phyloP scores from a whole-genome alignment of 2,329 filamentous ascomycete species.

The Fusarium sp. region DNA sequence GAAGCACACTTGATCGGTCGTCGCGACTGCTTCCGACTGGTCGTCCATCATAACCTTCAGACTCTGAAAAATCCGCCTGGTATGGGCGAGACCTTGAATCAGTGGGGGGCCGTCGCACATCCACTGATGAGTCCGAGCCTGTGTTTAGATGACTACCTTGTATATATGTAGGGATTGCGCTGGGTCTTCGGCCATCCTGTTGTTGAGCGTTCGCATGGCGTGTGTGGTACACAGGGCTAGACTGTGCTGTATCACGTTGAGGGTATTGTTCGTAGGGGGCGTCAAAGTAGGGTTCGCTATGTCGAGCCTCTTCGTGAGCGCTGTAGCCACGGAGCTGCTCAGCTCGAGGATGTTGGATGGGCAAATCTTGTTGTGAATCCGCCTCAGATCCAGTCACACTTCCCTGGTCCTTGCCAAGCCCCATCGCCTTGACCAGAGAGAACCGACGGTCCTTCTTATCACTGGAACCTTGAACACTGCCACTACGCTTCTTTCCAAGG shows the following conservation, averaged over 20 bases:
- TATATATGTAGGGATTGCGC: slow-evolving; percentile 58
- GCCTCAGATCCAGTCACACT: slow-evolving; percentile 56
- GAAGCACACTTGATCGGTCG: slow-evolving; percentile 68
- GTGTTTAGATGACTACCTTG: slow-evolving; percentile 59
- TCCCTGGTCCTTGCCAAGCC: slow-evolving; percentile 64
- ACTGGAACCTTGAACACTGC: slow-evolving; percentile 67
- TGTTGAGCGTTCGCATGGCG: slow-evolving; percentile 54
- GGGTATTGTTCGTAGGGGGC: slow-evolving; percentile 50
- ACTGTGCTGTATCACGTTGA: slow-evolving; percentile 46
- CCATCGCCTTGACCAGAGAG: slow-evolving; percentile 75
- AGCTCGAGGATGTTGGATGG: slow-evolving; percentile 57
- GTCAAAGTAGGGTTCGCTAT: slow-evolving; percentile 53
- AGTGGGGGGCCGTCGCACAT: slow-evolving; percentile 55
- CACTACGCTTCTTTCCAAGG: slow-evolving; percentile 75
- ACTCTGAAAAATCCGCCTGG: slow-evolving; percentile 53
- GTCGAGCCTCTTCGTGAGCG: slow-evolving; percentile 48
- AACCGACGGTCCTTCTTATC: slow-evolving; percentile 72
- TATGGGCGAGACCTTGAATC: slow-evolving; percentile 54
- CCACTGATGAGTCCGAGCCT: slow-evolving; percentile 64
- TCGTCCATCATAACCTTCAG: slow-evolving; percentile 55
- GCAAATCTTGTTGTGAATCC: slow-evolving; percentile 62
- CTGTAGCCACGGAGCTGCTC: slow-evolving; percentile 47
- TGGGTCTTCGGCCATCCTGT: slow-evolving; percentile 52
- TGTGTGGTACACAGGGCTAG: slow-evolving; percentile 53
- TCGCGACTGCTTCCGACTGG: slow-evolving; percentile 50